Evolutionary conservation across 1,139 yeast species (phyloP), one percentile per base, ranked within the genome.

Genomic region (Yamadazyma diospyri): DNA sequence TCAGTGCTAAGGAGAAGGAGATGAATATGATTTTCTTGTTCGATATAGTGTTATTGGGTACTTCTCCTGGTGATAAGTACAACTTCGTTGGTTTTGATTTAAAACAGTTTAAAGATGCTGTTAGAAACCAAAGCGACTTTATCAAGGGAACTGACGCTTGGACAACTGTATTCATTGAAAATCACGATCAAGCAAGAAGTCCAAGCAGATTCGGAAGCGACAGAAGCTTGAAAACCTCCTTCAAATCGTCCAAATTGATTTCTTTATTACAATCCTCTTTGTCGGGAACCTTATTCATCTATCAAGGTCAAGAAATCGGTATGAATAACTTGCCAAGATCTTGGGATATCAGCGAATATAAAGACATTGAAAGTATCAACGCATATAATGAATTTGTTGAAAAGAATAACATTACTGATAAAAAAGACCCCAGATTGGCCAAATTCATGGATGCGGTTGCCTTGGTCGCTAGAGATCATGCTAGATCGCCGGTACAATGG

Each of bases 401-500:
- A 10, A 23, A 22, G 16, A 16, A 30, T 27, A 25, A 25, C 7
- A 55, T 53, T 37, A 56, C 58, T 35, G 45, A 48, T 19, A 32
- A 26, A 14, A 18, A 23, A 18, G 42, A 36, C 14, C 34, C 34
- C 8, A 53, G 55, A 39, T 50, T 55, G 38, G 45, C 50, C 25
- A 42, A 45, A 29, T 53, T 61, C 35, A 41, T 68, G 56, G 61
- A 62, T 35, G 48, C 43, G 18, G 51, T 69, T 38, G 55, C 58
- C 36, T 46, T 66, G 33, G 39, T 66, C 13, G 72, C 76, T 9
- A 61, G 81, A 50, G 81, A 76, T 47, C 64, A 77, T 44, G 70
- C 79, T 5, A 64, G 82, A 50, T 64, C 78, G 6, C 82, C 82
- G 20, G 72, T 76, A 42, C 81, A 74, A 48, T 76, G 82, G 82